Evolutionary conservation across 768 basidiomycete genomes (phyloP), one percentile per base, ranked within the genome.

Genomic region (Lyophyllum semitale): DNA sequence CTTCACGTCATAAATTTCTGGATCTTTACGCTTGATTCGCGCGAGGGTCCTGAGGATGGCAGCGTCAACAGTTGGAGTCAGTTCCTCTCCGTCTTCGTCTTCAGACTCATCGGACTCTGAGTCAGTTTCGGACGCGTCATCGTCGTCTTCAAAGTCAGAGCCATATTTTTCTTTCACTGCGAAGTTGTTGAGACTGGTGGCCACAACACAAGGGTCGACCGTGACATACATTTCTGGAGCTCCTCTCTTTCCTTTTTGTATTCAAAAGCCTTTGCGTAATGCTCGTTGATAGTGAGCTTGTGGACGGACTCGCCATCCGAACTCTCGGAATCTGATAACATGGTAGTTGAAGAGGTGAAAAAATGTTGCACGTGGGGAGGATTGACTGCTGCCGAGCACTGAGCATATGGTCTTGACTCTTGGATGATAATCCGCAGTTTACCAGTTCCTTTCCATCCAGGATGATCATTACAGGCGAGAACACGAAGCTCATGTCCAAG

Each of bases 81-180:
- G 82, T 68, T 98, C 92, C 62, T 93, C 93, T 13, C 95, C 97
- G 54, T 96, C 91, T 65, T 95, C 91, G 67, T 98, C 95, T 66
- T 98, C 95, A 1, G 84, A 84, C 63, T 93, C 91, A 40, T 84
- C 87, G 26, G 82, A 81, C 66, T 93, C 90, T 0, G 87, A 89
- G 64, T 89, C 88, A 7, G 78, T 77, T 8, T 79, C 77, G 4
- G 67, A 67, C n/a, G 71, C 74, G 3, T 77, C 77, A 2, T 80
- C 84, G 17, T 77, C 77, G 1, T 75, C 79, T 32, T 86, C 85
- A 35, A 72, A 73, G 65, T 91, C 88, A 0, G 89, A 89, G 20
- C 91, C 89, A 68, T 95, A 93, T 71, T 94, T 92, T 51, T 89
- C 90, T 72, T 92, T 89, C 48, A 95, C 93, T 93, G 52, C n/a